Evolutionary conservation across 805 yeast genomes (phyloP).

Genomic region (Isabelozyma rhagii): DNA sequence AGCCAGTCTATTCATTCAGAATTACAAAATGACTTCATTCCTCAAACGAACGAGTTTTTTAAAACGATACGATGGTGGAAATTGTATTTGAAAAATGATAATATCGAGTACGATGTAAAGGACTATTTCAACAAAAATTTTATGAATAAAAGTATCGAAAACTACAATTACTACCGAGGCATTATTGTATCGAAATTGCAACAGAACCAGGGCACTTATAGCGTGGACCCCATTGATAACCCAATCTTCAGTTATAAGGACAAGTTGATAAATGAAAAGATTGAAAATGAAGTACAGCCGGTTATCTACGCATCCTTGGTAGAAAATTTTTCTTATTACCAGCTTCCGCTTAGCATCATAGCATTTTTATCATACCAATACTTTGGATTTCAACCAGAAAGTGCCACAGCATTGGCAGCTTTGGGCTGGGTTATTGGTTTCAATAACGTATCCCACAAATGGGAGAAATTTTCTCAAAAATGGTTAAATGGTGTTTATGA

Average conservation of each 20-base stretch:
- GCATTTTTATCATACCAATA: conserved; percentile 27
- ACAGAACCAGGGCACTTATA: conserved; percentile 18
- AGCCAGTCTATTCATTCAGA: conserved; percentile 32
- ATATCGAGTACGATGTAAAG: conserved; percentile 40
- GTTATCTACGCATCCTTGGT: conserved; percentile 26
- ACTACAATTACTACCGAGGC: conserved; percentile 36
- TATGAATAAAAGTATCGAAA: conserved; percentile 37
- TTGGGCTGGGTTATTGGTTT: conserved; percentile 43
- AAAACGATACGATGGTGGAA: conserved; percentile 38
- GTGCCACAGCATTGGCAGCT: conserved; percentile 28
- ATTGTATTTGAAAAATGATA: conserved; percentile 39
- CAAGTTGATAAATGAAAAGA: conserved; percentile 23
- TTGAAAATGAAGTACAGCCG: conserved; percentile 36
- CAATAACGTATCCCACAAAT: conserved; percentile 34
- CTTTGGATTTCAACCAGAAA: conserved; percentile 30
- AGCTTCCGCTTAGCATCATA: conserved; percentile 33
- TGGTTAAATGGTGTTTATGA: conserved; percentile 33
- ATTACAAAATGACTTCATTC: conserved; percentile 31
- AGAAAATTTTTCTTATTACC: conserved; percentile 31
- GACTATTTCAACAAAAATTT: conserved; percentile 33
- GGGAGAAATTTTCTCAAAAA: conserved; percentile 25
- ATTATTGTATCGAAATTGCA: conserved; percentile 26
- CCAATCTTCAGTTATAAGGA: conserved; percentile 30
- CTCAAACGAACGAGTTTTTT: conserved; percentile 28
- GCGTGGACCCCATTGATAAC: conserved; percentile 13